Conservation (phyloP, 2,329 filamentous ascomycete species). For the Phialocephala sp. region DNA sequence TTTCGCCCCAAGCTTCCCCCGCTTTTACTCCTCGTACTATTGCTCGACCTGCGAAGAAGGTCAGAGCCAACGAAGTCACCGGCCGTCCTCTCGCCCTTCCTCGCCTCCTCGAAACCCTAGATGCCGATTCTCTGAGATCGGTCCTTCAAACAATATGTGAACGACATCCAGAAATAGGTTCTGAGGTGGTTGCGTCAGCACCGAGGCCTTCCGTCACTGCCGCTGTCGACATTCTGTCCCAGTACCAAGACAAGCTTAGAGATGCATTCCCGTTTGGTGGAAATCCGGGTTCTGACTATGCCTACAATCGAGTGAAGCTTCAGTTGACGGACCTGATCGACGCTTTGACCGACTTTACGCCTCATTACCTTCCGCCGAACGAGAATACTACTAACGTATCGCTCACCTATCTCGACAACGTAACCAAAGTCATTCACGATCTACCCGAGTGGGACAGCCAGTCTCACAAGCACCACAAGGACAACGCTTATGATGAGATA, state of each 20-base stretch:
- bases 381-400: slow-evolving; percentile 85
- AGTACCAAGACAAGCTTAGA: slow-evolving; percentile 80
- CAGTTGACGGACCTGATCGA: slow-evolving; percentile 82
- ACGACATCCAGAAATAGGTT: slow-evolving; percentile 81
- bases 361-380: slow-evolving; percentile 91
- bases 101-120: slow-evolving; percentile 92
- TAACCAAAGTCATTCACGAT: slow-evolving; percentile 86
- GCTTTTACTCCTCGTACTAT: slow-evolving; percentile 73
- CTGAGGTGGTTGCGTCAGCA: slow-evolving; percentile 82
- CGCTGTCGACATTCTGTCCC: slow-evolving; percentile 78
- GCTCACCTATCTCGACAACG: slow-evolving; percentile 85
- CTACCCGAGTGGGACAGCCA: slow-evolving; percentile 91
- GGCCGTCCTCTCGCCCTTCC: slow-evolving; percentile 69
- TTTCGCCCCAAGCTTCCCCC: slow-evolving; percentile 84
- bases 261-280: slow-evolving; percentile 85
- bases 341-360: slow-evolving; percentile 90
- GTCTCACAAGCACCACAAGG: slow-evolving; percentile 89
- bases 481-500: slow-evolving; percentile 95
- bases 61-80: slow-evolving; percentile 67
- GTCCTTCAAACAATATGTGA: slow-evolving; percentile 93
- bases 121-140: slow-evolving; percentile 80
- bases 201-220: slow-evolving; percentile 86
- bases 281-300: slow-evolving; percentile 86
- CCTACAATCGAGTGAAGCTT: slow-evolving; percentile 90
- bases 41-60: slow-evolving; percentile 67